Evolutionary conservation across 768 basidiomycete genomes (phyloP).

Genomic region (Pleurotus sapidus): DNA sequence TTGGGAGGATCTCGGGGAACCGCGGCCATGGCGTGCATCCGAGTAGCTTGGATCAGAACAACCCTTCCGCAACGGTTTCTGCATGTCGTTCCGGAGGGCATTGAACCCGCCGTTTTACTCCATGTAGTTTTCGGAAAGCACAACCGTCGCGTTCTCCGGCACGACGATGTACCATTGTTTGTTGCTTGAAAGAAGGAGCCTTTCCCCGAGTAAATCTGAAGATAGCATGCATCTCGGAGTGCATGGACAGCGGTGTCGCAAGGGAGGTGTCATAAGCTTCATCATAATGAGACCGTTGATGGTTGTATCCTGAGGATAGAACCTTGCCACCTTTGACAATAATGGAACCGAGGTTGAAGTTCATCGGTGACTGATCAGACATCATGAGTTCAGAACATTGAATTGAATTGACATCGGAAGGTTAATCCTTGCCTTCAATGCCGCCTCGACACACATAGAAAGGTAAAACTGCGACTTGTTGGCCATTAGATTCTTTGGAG

Average conservation of each 20-base stretch:
- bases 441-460: slow-evolving; percentile 46
- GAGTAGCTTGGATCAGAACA: background rate
- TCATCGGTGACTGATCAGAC: slow-evolving; percentile 35
- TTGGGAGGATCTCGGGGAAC: background rate
- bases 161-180: slow-evolving; percentile 11
- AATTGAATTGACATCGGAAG: background rate
- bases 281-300: slow-evolving; percentile 52
- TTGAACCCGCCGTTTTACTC: slow-evolving; percentile 4
- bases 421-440: slow-evolving; percentile 31
- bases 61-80: background rate
- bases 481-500: slow-evolving; percentile 10
- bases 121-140: background rate
- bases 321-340: slow-evolving; percentile 54
- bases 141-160: background rate
- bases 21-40: background rate
- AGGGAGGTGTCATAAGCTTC: slow-evolving; percentile 35
- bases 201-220: slow-evolving; percentile 46
- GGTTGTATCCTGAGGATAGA: slow-evolving; percentile 50
- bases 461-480: slow-evolving; percentile 51
- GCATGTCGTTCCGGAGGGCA: background rate
- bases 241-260: slow-evolving; percentile 43
- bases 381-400: background rate
- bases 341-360: slow-evolving; percentile 43
- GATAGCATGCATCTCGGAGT: slow-evolving; percentile 61
- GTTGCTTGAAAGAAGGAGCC: slow-evolving; percentile 51